phyloP scores from a whole-genome alignment of 768 basidiomycete species.

The Xerocomus brunneocitrinus region DNA sequence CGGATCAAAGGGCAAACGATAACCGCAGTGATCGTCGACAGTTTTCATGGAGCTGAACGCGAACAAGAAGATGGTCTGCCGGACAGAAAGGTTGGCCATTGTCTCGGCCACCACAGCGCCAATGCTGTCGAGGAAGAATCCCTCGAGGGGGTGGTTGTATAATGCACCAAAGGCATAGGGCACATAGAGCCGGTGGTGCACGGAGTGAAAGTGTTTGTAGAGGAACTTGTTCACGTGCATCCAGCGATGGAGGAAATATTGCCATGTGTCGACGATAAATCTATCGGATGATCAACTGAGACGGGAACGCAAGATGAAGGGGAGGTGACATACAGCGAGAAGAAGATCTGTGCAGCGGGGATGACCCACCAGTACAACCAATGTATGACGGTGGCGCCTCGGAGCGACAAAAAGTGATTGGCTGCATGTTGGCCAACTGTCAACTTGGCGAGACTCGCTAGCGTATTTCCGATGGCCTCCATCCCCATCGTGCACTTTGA shows the following conservation, averaged over 20 bases:
- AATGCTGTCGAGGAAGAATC: slow-evolving; percentile 81
- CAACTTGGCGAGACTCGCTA: slow-evolving; percentile 37
- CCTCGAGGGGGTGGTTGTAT: slow-evolving; percentile 97
- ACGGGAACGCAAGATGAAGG: background rate
- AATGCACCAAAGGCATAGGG: slow-evolving; percentile 96
- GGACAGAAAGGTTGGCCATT: slow-evolving; percentile 60
- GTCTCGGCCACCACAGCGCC: slow-evolving; percentile 77
- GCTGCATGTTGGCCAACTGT: slow-evolving; percentile 41
- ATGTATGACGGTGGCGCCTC: slow-evolving; percentile 47
- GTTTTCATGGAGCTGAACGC: slow-evolving; percentile 83
- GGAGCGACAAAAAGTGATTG: slow-evolving; percentile 31
- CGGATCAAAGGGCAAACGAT: slow-evolving; percentile 86
- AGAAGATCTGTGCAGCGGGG: slow-evolving; percentile 64
- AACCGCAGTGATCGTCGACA: slow-evolving; percentile 95
- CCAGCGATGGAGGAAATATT: slow-evolving; percentile 90
- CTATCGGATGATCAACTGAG: slow-evolving; percentile 36
- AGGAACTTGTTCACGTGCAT: slow-evolving; percentile 91
- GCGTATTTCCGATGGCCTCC: slow-evolving; percentile 36
- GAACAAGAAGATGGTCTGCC: slow-evolving; percentile 86
- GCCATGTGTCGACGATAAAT: slow-evolving; percentile 95
- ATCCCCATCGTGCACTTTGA: slow-evolving; percentile 41
- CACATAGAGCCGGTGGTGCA: slow-evolving; percentile 94
- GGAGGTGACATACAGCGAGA: slow-evolving; percentile 69
- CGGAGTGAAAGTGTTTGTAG: slow-evolving; percentile 88
- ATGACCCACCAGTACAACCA: slow-evolving; percentile 92